phyloP scores from a whole-genome alignment of 2,329 filamentous ascomycete species.

The Emydomyces testavorans region DNA sequence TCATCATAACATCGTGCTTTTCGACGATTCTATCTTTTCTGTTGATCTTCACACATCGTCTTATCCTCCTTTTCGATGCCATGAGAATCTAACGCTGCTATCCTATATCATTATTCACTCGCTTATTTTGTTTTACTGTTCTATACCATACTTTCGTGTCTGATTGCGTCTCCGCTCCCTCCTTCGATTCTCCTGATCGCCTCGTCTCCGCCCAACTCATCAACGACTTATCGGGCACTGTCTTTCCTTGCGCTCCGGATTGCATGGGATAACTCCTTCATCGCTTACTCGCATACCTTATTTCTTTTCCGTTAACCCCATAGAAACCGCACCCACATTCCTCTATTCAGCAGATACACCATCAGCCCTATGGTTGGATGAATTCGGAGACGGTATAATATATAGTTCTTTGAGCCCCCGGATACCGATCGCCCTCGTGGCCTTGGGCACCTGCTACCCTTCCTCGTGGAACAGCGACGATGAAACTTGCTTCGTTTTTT shows the following conservation, averaged over 20 bases:
- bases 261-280: neutral
- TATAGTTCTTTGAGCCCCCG: neutral
- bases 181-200: conserved; percentile 1
- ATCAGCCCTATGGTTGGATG: neutral
- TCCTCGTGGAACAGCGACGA: neutral
- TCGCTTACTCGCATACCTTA: neutral
- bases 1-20: neutral
- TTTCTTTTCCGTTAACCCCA: neutral
- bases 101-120: conserved; percentile 5
- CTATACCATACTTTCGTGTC: neutral
- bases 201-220: conserved; percentile 1
- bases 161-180: neutral
- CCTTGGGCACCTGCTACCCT: neutral
- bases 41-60: neutral
- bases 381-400: neutral
- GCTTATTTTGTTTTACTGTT: conserved; percentile 1
- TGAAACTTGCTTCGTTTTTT: conserved; percentile 7
- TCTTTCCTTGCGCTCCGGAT: neutral
- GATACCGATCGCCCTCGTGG: neutral
- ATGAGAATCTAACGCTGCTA: neutral
- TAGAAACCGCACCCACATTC: neutral
- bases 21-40: neutral
- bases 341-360: neutral
- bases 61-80: neutral
- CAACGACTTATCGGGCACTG: neutral